These are phyloP conservation scores for Lactarius tabidus DNA, from an alignment of 768 basidiomycete genomes.

Conservation along the genomic window DNA sequence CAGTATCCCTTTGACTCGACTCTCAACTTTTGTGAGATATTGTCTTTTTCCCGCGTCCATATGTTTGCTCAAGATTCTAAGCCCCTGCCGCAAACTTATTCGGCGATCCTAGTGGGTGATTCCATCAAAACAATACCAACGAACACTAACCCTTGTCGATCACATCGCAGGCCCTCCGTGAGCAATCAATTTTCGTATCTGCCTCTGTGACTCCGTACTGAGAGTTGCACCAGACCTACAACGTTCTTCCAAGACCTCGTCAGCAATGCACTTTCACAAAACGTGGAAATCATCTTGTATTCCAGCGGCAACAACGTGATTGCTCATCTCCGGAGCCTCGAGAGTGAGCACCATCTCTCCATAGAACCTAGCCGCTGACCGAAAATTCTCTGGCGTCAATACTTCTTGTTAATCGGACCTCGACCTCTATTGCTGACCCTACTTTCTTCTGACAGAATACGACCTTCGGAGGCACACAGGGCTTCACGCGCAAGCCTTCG, in stretches of 20 bases:
- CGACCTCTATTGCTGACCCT: not conserved
- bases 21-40: constrained; percentile 11
- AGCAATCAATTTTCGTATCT: not conserved
- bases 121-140: not conserved
- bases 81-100: constrained; percentile 16
- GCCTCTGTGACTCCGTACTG: not conserved
- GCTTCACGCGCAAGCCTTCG: constrained; percentile 63
- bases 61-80: not conserved
- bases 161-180: constrained; percentile 6
- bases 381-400: not conserved
- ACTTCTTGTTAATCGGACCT: constrained; percentile 11
- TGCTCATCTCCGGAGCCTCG: constrained; percentile 18
- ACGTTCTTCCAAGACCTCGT: constrained; percentile 21
- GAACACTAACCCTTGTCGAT: not conserved
- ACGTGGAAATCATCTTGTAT: constrained; percentile 17
- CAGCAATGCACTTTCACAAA: constrained; percentile 3
- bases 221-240: constrained; percentile 4
- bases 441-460: constrained; percentile 50
- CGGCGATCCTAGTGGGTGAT: constrained; percentile 19
- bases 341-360: constrained; percentile 4
- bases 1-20: constrained; percentile 18
- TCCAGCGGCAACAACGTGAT: constrained; percentile 19
- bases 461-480: constrained; percentile 73
- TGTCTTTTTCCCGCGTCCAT: not conserved
- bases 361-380: not conserved